Conservation (phyloP, 805 yeast species). For the Candida jianshihensis region DNA sequence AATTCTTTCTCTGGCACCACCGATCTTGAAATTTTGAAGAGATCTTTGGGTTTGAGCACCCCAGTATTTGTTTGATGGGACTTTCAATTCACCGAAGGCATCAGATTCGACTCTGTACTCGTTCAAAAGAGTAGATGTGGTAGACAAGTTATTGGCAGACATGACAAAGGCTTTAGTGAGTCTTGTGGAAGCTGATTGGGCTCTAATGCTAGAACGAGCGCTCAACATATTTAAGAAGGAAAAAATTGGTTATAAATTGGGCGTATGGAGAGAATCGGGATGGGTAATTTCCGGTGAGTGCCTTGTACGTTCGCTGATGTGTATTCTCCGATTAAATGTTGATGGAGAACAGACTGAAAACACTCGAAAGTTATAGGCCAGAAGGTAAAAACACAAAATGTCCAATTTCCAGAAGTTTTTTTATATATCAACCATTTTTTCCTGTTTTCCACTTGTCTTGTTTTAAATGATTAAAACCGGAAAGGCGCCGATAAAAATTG, state of each 20-base stretch:
- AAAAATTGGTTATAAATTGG: neutral
- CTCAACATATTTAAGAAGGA: constrained; percentile 1
- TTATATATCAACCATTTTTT: neutral
- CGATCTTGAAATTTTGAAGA: constrained; percentile 88
- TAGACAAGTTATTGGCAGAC: constrained; percentile 4
- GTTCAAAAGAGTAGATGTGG: constrained; percentile 2
- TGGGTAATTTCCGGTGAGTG: too few species aligned
- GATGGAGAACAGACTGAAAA: too few species aligned
- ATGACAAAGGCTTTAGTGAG: neutral
- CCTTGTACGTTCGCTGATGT: too few species aligned
- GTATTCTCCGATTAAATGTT: too few species aligned
- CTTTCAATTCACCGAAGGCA: constrained; percentile 96
- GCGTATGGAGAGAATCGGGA: constrained; percentile 1
- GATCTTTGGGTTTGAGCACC: constrained; percentile 98
- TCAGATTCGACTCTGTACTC: constrained; percentile 70
- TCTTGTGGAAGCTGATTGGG: neutral
- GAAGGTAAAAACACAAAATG: too few species aligned
- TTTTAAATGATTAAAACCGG: neutral
- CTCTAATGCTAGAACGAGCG: neutral
- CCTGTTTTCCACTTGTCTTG: neutral
- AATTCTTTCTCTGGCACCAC: constrained; percentile 84
- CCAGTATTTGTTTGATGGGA: constrained; percentile 82
- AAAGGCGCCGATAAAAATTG: constrained; percentile 1
- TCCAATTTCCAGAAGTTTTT: too few species aligned
- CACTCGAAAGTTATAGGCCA: too few species aligned